Conservation (phyloP, 2,329 filamentous ascomycete species). For the Thielaviopsis cerberus region DNA sequence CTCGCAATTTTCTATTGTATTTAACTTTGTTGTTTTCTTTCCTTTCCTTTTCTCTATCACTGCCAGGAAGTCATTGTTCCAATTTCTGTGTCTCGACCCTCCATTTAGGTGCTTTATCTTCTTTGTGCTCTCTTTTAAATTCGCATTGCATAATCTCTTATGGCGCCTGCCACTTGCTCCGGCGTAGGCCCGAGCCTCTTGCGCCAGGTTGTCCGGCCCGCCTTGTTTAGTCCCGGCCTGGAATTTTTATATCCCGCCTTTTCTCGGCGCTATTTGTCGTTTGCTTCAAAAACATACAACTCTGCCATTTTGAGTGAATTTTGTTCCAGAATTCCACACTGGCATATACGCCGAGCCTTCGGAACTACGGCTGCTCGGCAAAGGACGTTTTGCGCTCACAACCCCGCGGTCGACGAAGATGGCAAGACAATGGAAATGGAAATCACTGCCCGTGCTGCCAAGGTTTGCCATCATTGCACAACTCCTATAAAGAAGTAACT, state of each 20-base stretch:
- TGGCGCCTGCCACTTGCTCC: slow-evolving; percentile 1
- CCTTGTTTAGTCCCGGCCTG: slow-evolving; percentile 17
- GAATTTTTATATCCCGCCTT: slow-evolving; percentile 24
- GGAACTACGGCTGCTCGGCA: slow-evolving; percentile 19
- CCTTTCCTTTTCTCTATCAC: not conserved
- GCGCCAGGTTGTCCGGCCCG: slow-evolving; percentile 5
- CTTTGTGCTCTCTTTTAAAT: not conserved
- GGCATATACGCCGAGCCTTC: slow-evolving; percentile 18
- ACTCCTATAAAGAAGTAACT: too few relatives aligned
- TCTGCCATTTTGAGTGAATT: not conserved
- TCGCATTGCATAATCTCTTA: not conserved
- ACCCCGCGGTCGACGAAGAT: slow-evolving; percentile 63
- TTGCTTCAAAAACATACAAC: not conserved
- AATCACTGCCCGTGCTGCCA: slow-evolving; percentile 67
- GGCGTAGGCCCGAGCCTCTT: slow-evolving; percentile 2
- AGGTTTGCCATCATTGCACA: slow-evolving; percentile 30
- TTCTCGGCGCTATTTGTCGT: not conserved
- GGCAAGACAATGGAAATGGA: slow-evolving; percentile 69
- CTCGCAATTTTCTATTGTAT: not conserved
- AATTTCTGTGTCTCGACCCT: not conserved
- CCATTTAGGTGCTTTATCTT: not conserved
- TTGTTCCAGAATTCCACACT: not conserved
- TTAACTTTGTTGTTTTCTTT: not conserved
- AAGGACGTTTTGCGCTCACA: slow-evolving; percentile 36
- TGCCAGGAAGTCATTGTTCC: not conserved